These are phyloP conservation scores for Boletellus ananiceps DNA, from an alignment of 768 basidiomycete genomes.

Conservation along the genomic window DNA sequence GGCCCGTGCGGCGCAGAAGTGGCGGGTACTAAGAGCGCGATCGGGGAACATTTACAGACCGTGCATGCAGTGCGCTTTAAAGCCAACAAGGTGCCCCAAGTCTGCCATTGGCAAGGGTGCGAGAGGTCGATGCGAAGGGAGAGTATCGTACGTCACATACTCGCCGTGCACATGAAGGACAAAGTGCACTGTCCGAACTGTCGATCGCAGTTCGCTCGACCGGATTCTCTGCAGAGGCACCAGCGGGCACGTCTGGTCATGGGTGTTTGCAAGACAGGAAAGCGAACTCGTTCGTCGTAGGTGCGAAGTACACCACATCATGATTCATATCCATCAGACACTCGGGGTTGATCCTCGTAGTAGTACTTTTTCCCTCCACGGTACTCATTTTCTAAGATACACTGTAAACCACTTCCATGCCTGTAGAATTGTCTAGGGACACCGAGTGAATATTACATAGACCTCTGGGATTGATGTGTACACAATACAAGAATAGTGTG, in stretches of 20 bases:
- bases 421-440: background rate
- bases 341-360: background rate
- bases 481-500: background rate
- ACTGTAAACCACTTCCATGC: background rate
- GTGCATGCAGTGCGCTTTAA: constrained; percentile 8
- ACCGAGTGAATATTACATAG: background rate
- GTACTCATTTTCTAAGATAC: background rate
- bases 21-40: constrained; percentile 4
- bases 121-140: constrained; percentile 20
- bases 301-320: background rate
- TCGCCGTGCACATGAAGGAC: constrained; percentile 20
- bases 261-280: background rate
- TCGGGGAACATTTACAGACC: constrained; percentile 10
- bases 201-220: constrained; percentile 18
- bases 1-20: background rate
- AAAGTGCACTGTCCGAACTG: constrained; percentile 20
- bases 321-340: background rate
- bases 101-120: constrained; percentile 20
- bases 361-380: background rate
- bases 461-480: background rate
- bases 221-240: constrained; percentile 25
- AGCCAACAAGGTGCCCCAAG: constrained; percentile 3
- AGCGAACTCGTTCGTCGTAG: background rate
- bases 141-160: constrained; percentile 24
- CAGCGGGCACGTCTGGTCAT: constrained; percentile 5